Evolutionary conservation across 2,329 filamentous ascomycete species (phyloP), one percentile per base, ranked within the genome.

Genomic region (Xylariaceae sp.): DNA sequence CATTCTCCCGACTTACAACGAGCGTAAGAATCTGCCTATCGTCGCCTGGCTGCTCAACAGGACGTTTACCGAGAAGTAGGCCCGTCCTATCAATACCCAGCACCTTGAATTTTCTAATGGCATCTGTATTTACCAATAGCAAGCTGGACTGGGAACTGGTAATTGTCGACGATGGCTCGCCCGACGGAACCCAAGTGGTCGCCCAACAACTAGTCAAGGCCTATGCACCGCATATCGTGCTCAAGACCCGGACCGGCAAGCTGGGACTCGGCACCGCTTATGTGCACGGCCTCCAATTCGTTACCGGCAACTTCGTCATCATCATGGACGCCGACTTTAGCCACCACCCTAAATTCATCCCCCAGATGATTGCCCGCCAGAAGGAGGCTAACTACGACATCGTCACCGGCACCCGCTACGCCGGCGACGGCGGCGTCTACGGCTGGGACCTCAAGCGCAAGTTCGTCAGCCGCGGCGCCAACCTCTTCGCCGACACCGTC

Each of bases 241-340:
- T 98, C 55, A 87, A 93, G 71, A 80, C 89, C 20, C 91, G 94
- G 62, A 80, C 88, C 34, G 94, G 94, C 65, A 98, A 97, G 74
- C 86, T 96, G 32, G 92, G 92, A n/a, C 85, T 97, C 40, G 92
- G 92, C 57, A 96, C 92, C 3, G 92, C 92, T 39, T 97, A 97
- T 72, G 88, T 96, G 32, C 91, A 96, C 70, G 92, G 92, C 42
- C 78, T 98, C 49, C 82, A 95, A 67, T 97, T 87, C 65, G 86
- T 79, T 20, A 90, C 83, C 19, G 93, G 93, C 61, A 96, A 94
- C 79, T 97, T 83, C 64, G 88, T 98, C 65, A 88, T 98, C 76
- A 98, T 98, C 79, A 98, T 98, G 93, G 93, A 98, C 75, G 93
- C 94, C 70, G 93, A 98, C 73, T 98, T 98, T 79, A 89, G 83